These are phyloP conservation scores for Coemansia sp. DNA, from an alignment of 192 early-diverging fungal genomes.

Conservation along the genomic window DNA sequence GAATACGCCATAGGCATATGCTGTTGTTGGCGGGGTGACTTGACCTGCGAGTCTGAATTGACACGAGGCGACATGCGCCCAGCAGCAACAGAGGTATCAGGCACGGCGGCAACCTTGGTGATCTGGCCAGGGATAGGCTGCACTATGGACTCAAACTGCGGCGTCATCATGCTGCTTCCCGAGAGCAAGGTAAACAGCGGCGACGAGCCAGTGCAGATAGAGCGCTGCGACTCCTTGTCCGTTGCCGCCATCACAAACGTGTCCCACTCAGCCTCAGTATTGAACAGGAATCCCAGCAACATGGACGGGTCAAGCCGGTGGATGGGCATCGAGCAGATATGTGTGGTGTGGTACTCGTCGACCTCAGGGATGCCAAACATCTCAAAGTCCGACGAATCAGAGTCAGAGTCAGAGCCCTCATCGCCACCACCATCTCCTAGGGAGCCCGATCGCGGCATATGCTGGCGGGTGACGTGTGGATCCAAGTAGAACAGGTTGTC, in stretches of 20 bases:
- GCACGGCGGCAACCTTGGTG: constrained; percentile 19
- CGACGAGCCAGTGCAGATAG: constrained; percentile 56
- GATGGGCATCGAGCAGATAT: constrained; percentile 53
- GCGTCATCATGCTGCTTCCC: constrained; percentile 56
- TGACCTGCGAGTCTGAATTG: constrained; percentile 44
- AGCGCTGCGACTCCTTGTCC: constrained; percentile 55
- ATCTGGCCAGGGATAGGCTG: constrained; percentile 35
- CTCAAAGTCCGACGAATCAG: constrained; percentile 53
- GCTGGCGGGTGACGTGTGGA: constrained; percentile 56
- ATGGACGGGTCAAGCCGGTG: constrained; percentile 56
- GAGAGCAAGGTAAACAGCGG: constrained; percentile 55
- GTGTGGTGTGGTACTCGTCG: constrained; percentile 54
- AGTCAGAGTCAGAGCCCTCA: constrained; percentile 35
- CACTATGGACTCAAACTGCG: constrained; percentile 44
- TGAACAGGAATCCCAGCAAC: constrained; percentile 58
- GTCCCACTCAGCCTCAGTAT: constrained; percentile 54
- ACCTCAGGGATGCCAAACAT: constrained; percentile 40
- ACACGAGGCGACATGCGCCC: constrained; percentile 55
- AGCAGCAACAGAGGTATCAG: background rate
- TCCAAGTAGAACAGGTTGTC: constrained; percentile 58
- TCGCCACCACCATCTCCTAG: constrained; percentile 2
- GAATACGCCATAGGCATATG: constrained; percentile 18
- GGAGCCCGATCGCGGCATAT: constrained; percentile 30
- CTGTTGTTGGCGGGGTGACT: constrained; percentile 34
- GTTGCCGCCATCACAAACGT: constrained; percentile 53